Evolutionary conservation across 2,329 filamentous ascomycete species (phyloP).

Genomic region (Alternaria atra): DNA sequence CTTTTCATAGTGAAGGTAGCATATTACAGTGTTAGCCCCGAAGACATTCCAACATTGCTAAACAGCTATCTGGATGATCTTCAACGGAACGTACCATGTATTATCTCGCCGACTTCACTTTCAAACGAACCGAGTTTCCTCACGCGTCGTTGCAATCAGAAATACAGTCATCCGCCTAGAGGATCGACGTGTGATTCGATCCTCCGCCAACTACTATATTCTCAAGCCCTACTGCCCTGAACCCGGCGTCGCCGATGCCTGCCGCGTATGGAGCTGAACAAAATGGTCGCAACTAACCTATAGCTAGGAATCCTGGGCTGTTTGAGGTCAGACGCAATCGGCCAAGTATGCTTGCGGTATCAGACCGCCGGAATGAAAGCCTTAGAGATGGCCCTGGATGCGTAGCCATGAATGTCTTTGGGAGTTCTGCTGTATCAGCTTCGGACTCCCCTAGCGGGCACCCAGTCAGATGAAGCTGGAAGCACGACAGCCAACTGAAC

Average conservation of each 20-base stretch:
- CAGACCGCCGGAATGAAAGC: background rate
- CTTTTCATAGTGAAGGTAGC: background rate
- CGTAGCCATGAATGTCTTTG: background rate
- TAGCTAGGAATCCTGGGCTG: background rate
- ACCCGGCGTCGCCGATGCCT: background rate
- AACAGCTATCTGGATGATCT: background rate
- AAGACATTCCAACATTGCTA: background rate
- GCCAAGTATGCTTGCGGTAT: background rate
- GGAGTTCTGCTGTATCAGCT: background rate
- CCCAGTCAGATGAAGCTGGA: background rate
- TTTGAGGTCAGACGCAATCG: no score
- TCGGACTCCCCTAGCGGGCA: background rate
- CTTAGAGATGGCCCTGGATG: background rate
- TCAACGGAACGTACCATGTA: background rate
- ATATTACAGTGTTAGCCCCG: background rate
- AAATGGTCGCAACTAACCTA: background rate
- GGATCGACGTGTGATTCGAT: background rate
- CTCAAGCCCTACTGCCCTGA: background rate
- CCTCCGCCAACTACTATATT: background rate
- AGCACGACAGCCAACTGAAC: background rate
- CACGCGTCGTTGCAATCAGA: background rate
- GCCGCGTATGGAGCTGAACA: background rate
- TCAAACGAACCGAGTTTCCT: background rate
- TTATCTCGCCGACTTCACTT: background rate
- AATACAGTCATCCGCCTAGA: background rate